Conservation (phyloP, 129 eudicot genomes). For the Solidago caesia region DNA sequence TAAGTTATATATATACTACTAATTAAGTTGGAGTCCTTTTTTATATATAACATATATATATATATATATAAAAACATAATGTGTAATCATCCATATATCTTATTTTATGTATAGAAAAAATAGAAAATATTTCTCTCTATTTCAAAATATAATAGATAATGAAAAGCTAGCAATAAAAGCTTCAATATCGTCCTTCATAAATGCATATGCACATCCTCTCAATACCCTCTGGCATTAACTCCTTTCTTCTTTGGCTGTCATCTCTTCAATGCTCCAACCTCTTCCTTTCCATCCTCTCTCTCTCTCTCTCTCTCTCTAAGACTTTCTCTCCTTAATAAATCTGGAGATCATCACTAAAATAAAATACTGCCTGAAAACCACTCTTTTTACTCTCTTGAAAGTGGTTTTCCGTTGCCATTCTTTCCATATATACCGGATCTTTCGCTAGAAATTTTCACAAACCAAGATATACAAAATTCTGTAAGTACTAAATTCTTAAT, state of each 20-base stretch:
- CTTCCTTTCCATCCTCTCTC: slow-evolving; percentile 16
- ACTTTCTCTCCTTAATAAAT: slow-evolving; percentile 53
- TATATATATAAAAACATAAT: no score
- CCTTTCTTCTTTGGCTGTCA: slow-evolving; percentile 38
- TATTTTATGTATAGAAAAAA: no score
- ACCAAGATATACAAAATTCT: neutral
- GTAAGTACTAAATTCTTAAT: slow-evolving; percentile 14
- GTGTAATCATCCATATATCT: no score
- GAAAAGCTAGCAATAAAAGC: slow-evolving; percentile 29
- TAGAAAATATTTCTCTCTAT: no score
- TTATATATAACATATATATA: no score
- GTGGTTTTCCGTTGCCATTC: slow-evolving; percentile 36
- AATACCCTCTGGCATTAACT: slow-evolving; percentile 74
- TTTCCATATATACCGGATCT: slow-evolving; percentile 26
- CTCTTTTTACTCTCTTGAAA: slow-evolving; percentile 11
- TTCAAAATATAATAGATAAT: neutral
- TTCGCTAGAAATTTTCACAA: slow-evolving; percentile 12
- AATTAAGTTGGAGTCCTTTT: no score
- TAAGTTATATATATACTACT: neutral
- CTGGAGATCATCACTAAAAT: slow-evolving; percentile 14
- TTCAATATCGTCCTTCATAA: slow-evolving; percentile 43
- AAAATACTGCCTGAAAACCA: slow-evolving; percentile 33
- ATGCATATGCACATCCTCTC: slow-evolving; percentile 76
- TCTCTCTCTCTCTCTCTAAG: slow-evolving; percentile 22
- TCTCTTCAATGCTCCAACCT: slow-evolving; percentile 44